Base-by-base conservation (phyloP, 176 grass and related monocot genomes). In the Raddia guianensis region DNA sequence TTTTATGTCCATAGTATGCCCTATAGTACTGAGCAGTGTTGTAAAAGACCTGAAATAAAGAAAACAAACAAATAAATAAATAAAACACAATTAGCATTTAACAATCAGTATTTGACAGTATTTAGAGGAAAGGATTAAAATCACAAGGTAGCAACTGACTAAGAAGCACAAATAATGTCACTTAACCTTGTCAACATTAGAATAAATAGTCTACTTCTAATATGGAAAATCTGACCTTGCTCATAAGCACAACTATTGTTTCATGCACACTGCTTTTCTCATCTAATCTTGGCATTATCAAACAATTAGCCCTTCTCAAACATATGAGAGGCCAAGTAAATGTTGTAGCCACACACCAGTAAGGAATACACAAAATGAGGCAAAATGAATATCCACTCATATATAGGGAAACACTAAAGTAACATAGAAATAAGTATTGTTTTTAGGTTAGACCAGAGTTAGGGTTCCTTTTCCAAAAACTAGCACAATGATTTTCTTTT, bases 1-100 rank as follows among this genome's bases (percentile, higher is more conserved):
- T 97, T 86, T 97, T 93, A 83, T 97, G 87, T 18, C 88, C 93
- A 68, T 97, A 97, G 77, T 97, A 97, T 55, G 93, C 88, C 15
- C 67, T 78, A 84, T 97, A 97, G 46, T 97, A 97, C 69, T 85
- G 90, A 75, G 93, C 90, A 75, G 90, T 91, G 89, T 97, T 97
- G 61, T 97, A 97, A 51, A 97, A 97, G 12, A 92, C 82, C 93
- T 93, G 88, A 79, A 93, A 91, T 21, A 48, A 62, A 78, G 63
- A 43, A 51, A 59, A 68, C 57, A 77, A 66, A 74, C 71, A 53
- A 50, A 68, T 66, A 76, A 66, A 74, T 75, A 53, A 57, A 19
- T 12, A 40, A 42, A 55, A 64, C 1, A 54, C 2, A 33, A 40
- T 40, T 40, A 40, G 0, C 9, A 87, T 52, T 37, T 6, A 3